A percentile compares a stretch with the other conserved stretches of the same genome.
Conservation (phyloP, 2,329 filamentous ascomycete genomes). For the Diaporthe destruens region DNA sequence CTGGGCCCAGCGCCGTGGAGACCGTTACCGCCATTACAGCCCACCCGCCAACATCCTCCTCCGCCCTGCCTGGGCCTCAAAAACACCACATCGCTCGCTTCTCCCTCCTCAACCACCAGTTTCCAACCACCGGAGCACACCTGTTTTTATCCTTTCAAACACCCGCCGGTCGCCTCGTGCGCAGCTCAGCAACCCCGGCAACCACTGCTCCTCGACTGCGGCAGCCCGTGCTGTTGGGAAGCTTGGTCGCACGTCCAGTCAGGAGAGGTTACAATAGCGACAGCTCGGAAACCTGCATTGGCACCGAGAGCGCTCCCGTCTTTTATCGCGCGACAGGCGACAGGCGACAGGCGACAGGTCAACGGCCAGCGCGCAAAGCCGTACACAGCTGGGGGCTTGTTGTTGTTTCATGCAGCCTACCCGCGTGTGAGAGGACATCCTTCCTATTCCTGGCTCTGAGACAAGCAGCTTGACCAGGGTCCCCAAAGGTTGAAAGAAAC, state of each 20-base stretch:
- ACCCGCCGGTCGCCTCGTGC: constrained; percentile 4
- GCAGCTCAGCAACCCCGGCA: constrained; percentile 7
- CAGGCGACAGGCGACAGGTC: constrained; percentile 12
- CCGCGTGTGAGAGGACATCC: constrained; percentile 6
- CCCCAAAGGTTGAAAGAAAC: constrained; percentile 9
- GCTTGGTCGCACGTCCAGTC: constrained; percentile 5
- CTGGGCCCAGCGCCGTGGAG: constrained; percentile 13
- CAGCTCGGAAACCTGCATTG: constrained; percentile 26
- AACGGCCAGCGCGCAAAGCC: constrained; percentile 24
- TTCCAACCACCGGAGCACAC: not conserved
- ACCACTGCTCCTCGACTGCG: not conserved
- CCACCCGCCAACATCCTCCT: constrained; percentile 7
- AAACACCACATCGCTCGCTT: constrained; percentile 21
- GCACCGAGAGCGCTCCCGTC: constrained; percentile 16
- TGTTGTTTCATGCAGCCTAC: constrained; percentile 41
- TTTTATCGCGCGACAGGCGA: constrained; percentile 19
- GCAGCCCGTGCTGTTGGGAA: constrained; percentile 1
- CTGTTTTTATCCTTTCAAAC: not conserved
- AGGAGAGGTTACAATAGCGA: not conserved
- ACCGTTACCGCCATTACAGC: constrained; percentile 34
- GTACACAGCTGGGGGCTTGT: constrained; percentile 27
- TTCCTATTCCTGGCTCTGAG: constrained; percentile 29
- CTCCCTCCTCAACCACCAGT: constrained; percentile 1
- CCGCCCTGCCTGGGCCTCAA: not conserved
- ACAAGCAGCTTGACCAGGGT: constrained; percentile 25